Percentiles rank a stretch among this genome's conserved stretches.
phyloP scores from a whole-genome alignment of 1,284 basidiomycete genomes.

The Fomitiporia mediterranea region DNA sequence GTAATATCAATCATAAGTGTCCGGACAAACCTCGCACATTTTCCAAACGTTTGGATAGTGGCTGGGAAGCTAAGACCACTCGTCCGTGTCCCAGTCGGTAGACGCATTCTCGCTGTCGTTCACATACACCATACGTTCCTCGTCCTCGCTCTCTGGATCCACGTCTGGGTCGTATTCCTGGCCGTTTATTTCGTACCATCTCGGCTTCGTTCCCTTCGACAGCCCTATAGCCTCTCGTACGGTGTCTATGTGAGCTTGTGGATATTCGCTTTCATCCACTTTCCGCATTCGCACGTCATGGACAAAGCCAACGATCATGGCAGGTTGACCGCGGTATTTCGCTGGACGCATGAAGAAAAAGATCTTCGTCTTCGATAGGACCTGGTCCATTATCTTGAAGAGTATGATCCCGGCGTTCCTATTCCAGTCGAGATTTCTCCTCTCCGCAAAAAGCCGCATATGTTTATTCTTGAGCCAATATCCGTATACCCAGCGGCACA shows the following conservation, averaged over 20 bases:
- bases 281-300: not conserved
- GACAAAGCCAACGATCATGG: not conserved
- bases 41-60: too few species aligned
- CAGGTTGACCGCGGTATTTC: not conserved
- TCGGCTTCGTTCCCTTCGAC: not conserved
- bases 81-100: too few species aligned
- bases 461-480: not conserved
- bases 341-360: not conserved
- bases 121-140: too few species aligned
- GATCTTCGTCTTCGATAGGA: not conserved
- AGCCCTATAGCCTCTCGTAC: not conserved
- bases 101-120: too few species aligned
- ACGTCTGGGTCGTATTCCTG: not conserved
- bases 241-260: not conserved
- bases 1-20: too few species aligned
- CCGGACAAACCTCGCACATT: too few species aligned
- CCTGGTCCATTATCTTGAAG: not conserved
- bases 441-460: not conserved
- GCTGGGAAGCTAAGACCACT: too few species aligned
- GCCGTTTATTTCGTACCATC: not conserved
- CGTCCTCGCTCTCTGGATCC: not conserved
- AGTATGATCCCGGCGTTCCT: not conserved
- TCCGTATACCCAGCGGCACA: not conserved
- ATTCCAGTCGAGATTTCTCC: not conserved
- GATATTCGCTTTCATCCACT: not conserved